Evolutionary conservation across 805 yeast genomes (phyloP).

Genomic region (Torulaspora delbrueckii): DNA sequence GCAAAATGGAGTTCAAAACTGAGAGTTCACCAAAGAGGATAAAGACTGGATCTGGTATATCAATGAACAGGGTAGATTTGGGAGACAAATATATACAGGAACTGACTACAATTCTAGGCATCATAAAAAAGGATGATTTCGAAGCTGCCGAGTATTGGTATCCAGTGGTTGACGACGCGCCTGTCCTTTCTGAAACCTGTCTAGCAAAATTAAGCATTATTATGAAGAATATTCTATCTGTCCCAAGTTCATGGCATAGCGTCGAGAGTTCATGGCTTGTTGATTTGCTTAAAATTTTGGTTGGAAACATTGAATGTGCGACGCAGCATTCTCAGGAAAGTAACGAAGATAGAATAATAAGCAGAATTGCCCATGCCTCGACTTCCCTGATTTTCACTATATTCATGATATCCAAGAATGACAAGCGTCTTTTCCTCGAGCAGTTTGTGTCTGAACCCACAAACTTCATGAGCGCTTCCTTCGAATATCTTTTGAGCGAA

Average conservation of each 20-base stretch:
- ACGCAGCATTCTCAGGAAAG: slow-evolving; percentile 1
- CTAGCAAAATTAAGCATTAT: slow-evolving; percentile 16
- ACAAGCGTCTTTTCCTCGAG: slow-evolving; percentile 45
- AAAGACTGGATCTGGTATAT: slow-evolving; percentile 18
- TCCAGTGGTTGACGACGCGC: slow-evolving; percentile 8
- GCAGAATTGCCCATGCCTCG: slow-evolving; percentile 33
- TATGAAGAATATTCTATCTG: slow-evolving; percentile 18
- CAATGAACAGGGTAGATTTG: slow-evolving; percentile 23
- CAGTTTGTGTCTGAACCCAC: slow-evolving; percentile 40
- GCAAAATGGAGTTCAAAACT: neutral
- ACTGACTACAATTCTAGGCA: slow-evolving; percentile 13
- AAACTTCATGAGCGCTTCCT: slow-evolving; percentile 36
- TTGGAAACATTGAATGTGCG: slow-evolving; percentile 17
- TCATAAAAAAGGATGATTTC: slow-evolving; percentile 7
- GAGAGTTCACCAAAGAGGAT: slow-evolving; percentile 13
- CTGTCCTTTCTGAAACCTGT: slow-evolving; percentile 14
- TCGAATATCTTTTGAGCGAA: slow-evolving; percentile 33
- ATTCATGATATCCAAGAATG: slow-evolving; percentile 39
- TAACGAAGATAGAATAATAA: slow-evolving; percentile 9
- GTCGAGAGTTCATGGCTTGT: slow-evolving; percentile 12
- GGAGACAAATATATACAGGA: slow-evolving; percentile 24
- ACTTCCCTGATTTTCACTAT: slow-evolving; percentile 39
- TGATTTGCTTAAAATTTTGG: slow-evolving; percentile 18
- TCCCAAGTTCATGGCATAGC: slow-evolving; percentile 11
- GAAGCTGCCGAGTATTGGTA: slow-evolving; percentile 23